These are phyloP conservation scores for Sugiyamaella pinicola DNA, from an alignment of 1,139 yeast species.

Conservation along the genomic window DNA sequence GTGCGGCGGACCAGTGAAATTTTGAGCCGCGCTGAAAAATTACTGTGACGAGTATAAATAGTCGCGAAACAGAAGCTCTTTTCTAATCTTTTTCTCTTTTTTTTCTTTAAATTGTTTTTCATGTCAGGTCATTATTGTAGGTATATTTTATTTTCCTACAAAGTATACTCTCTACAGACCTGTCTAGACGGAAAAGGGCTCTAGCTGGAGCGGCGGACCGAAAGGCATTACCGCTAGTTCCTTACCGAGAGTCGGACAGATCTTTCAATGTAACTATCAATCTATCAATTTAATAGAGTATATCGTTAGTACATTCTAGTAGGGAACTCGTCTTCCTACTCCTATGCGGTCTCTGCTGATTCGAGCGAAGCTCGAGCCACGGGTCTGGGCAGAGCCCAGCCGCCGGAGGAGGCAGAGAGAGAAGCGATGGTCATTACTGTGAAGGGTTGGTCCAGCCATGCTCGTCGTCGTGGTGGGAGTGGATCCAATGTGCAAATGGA, in stretches of 20 bases:
- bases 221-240: slow-evolving; percentile 36
- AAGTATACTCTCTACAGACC: slow-evolving; percentile 33
- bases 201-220: slow-evolving; percentile 42
- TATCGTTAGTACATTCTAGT: not conserved
- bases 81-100: slow-evolving; percentile 19
- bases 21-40: slow-evolving; percentile 7
- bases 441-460: slow-evolving; percentile 33
- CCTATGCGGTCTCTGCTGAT: not conserved
- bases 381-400: slow-evolving; percentile 8
- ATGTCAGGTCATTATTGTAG: slow-evolving; percentile 40
- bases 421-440: not conserved
- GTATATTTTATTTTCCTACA: slow-evolving; percentile 23
- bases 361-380: not conserved
- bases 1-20: too few relatives aligned
- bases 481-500: slow-evolving; percentile 56
- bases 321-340: too few relatives aligned
- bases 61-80: slow-evolving; percentile 17
- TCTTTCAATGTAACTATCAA: not conserved
- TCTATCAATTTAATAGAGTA: not conserved
- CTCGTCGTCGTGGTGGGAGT: slow-evolving; percentile 25
- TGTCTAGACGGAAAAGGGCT: slow-evolving; percentile 35
- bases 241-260: slow-evolving; percentile 41
- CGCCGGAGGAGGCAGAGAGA: slow-evolving; percentile 10
- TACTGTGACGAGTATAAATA: not conserved
- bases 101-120: slow-evolving; percentile 29